Evolutionary conservation across 78 protist genomes (phyloP), one percentile per base, ranked within the genome.

Genomic region (Tieghemostelium lacteum): DNA sequence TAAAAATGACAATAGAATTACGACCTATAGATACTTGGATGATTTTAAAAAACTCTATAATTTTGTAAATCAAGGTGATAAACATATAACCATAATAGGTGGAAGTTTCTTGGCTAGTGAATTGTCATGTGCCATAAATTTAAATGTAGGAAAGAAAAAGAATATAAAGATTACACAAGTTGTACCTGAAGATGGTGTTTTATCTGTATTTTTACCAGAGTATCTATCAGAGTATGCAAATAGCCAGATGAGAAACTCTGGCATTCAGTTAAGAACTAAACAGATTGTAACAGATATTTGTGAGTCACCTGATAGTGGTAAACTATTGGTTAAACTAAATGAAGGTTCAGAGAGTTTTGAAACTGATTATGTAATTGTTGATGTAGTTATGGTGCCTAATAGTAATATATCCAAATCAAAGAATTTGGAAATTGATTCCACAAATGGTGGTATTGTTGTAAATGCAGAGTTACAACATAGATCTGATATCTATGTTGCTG

Each of bases 81-180:
- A 77, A 45, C 62, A 57, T 39, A 37, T 96, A 0, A 89, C 92
- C n/a, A 50, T 96, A 19, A 20, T 96, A 1, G 98, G 98, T 24
- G 98, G 98, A 34, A 88, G 95, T 34, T 96, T 96, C 73, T 72
- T 96, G 16, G 98, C 97, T 50, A 78, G 93, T 29, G 98, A 96
- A 58, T 66, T 96, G 12, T 87, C 97, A 1, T 66, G 73, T 12
- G 87, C 61, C n/a, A 66, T 55, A 29, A 66, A 49, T 57, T 42
- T 58, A 26, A 42, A 70, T 55, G 16, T 40, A 0, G 39, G n/a
- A 5, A 63, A 57, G 22, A 37, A 73, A 72, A 70, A 73, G 26
- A 60, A 73, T 17, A 17, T 86, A 3, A 31, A 42, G n/a, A 71
- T 94, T 28, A 45, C 63, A 17, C 94, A 94, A 58, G 64, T 94